A percentile compares a stretch with the other conserved stretches of the same genome.
Conservation (phyloP, 306 rosid genomes). For the Senna siamea region DNA sequence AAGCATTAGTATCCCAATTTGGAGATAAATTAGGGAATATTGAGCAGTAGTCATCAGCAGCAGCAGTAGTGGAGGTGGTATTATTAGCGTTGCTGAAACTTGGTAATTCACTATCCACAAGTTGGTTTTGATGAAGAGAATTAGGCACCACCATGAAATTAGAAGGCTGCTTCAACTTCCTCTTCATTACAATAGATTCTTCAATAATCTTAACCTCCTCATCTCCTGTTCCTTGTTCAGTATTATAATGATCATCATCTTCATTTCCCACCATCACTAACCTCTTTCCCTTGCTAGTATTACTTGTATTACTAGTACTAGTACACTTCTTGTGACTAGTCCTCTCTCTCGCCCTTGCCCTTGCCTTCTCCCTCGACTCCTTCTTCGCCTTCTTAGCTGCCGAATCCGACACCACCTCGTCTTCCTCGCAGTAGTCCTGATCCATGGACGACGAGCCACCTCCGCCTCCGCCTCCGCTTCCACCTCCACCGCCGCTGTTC, state of each 20-base stretch:
- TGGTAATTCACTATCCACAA: slow-evolving; percentile 36
- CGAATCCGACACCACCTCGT: neutral
- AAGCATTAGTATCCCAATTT: slow-evolving; percentile 65
- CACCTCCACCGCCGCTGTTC: too few species aligned
- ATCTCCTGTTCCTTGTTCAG: too few species aligned
- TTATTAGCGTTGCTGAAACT: slow-evolving; percentile 39
- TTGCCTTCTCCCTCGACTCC: slow-evolving; percentile 77
- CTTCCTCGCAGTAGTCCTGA: neutral
- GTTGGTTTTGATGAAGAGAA: slow-evolving; percentile 40
- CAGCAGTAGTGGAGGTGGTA: neutral
- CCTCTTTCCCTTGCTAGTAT: slow-evolving; percentile 36
- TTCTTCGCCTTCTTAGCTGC: slow-evolving; percentile 41
- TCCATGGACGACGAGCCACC: slow-evolving; percentile 6
- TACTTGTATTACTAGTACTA: too few species aligned
- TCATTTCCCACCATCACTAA: too few species aligned
- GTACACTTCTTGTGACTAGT: slow-evolving; percentile 67
- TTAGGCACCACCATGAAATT: slow-evolving; percentile 27
- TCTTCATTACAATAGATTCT: slow-evolving; percentile 54
- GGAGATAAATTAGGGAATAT: slow-evolving; percentile 58
- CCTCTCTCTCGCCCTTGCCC: slow-evolving; percentile 90
- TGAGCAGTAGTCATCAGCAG: slow-evolving; percentile 33
- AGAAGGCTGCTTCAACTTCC: slow-evolving; percentile 51
- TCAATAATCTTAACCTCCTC: slow-evolving; percentile 43
- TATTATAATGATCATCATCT: too few species aligned
- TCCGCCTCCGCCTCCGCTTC: too few species aligned